A percentile compares a stretch with the other conserved stretches of the same genome.
Conservation (phyloP, 345 rosid genomes). For the Syzygium oleosum region DNA sequence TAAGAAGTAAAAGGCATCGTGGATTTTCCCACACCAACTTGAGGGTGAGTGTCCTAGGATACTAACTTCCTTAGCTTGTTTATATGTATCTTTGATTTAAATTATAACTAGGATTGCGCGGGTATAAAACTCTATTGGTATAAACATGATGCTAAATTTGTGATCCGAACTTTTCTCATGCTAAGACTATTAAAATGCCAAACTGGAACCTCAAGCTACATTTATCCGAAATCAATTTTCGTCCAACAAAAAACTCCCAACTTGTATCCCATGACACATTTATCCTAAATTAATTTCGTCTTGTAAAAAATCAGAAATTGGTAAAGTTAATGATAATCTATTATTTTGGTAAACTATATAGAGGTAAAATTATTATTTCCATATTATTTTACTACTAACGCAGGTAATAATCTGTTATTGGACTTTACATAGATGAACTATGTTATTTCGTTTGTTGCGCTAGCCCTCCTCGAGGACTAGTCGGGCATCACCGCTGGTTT, state of each 20-base stretch:
- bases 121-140: neutral
- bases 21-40: neutral
- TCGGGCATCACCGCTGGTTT: no score
- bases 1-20: neutral
- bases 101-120: neutral
- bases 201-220: no score
- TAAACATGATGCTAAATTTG: neutral
- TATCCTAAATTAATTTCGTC: neutral
- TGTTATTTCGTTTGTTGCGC: no score
- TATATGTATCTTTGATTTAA: neutral
- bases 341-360: no score
- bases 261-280: neutral
- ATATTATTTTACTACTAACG: neutral
- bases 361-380: no score
- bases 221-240: no score
- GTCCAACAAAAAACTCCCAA: neutral
- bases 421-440: neutral
- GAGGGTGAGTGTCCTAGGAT: neutral
- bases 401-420: neutral
- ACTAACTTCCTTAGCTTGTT: neutral
- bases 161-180: accelerated
- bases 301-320: no score
- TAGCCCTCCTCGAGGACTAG: no score
- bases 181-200: neutral
- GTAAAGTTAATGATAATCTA: neutral